Evolutionary conservation across 306 rosid species (phyloP).

Genomic region (Begonia peltatifolia): DNA sequence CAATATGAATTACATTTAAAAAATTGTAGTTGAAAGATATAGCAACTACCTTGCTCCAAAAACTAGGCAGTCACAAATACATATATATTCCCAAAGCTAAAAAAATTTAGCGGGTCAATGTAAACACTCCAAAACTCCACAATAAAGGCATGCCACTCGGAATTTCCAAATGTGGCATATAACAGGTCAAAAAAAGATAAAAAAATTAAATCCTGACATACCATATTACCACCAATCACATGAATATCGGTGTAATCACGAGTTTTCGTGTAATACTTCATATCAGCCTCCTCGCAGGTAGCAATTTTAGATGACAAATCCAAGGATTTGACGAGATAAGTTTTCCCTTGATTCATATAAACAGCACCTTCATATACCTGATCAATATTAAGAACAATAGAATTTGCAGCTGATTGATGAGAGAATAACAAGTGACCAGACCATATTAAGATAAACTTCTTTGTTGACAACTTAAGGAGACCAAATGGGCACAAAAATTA

Average conservation of each 20-base stretch:
- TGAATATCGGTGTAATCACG: constrained; percentile 72
- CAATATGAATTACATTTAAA: no score
- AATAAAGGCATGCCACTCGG: background rate
- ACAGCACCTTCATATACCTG: constrained; percentile 95
- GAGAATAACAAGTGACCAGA: constrained; percentile 2
- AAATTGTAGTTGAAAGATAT: no score
- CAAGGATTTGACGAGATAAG: constrained; percentile 65
- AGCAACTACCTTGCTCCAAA: no score
- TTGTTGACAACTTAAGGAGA: background rate
- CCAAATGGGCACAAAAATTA: background rate
- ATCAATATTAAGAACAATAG: constrained; percentile 10
- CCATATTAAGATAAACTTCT: background rate
- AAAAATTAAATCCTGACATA: constrained; percentile 31
- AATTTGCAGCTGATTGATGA: constrained; percentile 3
- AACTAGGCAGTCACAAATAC: no score
- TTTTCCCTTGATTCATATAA: constrained; percentile 78
- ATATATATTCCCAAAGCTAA: no score
- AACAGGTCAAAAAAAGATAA: background rate
- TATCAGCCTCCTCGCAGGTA: constrained; percentile 56
- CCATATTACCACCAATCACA: constrained; percentile 61
- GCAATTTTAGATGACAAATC: constrained; percentile 49
- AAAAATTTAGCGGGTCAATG: no score
- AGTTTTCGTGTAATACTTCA: constrained; percentile 75
- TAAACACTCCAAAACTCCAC: no score
- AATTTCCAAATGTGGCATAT: constrained; percentile 1